Evolutionary conservation across 2,329 filamentous ascomycete species (phyloP).

Genomic region (Pseudogymnoascus verrucosus): DNA sequence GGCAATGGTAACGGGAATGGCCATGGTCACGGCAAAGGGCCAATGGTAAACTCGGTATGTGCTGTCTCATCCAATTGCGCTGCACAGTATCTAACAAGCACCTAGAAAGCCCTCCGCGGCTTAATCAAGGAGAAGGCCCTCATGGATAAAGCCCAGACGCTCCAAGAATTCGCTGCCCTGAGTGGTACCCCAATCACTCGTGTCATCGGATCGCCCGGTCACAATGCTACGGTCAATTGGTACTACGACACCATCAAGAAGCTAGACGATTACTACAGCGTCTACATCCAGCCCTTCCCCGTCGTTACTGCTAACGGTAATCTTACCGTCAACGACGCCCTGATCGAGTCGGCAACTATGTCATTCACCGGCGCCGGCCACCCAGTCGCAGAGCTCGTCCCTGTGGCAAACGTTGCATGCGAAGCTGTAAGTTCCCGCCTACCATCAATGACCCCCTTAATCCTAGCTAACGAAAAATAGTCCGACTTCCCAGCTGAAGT

Average conservation of each 20-base stretch:
- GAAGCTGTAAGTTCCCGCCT: conserved; percentile 6
- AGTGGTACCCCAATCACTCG: conserved; percentile 36
- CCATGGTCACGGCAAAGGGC: neutral
- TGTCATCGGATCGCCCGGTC: conserved; percentile 37
- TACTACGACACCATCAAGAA: conserved; percentile 33
- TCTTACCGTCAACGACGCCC: conserved; percentile 12
- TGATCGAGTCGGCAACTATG: conserved; percentile 12
- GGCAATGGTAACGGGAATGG: neutral
- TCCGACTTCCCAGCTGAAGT: conserved; percentile 13
- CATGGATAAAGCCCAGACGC: conserved; percentile 36
- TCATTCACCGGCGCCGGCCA: conserved; percentile 14
- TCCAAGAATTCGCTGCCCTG: conserved; percentile 34
- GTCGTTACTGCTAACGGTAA: conserved; percentile 10
- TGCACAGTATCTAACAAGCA: neutral
- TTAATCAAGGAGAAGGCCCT: conserved; percentile 22
- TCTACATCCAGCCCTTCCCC: conserved; percentile 14
- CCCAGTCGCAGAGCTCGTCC: conserved; percentile 12
- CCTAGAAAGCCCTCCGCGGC: neutral
- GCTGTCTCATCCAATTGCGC: neutral
- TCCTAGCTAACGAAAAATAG: conserved; percentile 9
- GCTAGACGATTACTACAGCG: conserved; percentile 32
- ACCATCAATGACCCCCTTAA: neutral
- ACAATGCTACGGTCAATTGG: conserved; percentile 40
- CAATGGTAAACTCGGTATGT: conserved; percentile 5
- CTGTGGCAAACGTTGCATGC: conserved; percentile 19